Percentiles rank a stretch among this genome's conserved stretches.
phyloP scores from a whole-genome alignment of 2,329 filamentous ascomycete genomes.

The Paecilomyces variotii region DNA sequence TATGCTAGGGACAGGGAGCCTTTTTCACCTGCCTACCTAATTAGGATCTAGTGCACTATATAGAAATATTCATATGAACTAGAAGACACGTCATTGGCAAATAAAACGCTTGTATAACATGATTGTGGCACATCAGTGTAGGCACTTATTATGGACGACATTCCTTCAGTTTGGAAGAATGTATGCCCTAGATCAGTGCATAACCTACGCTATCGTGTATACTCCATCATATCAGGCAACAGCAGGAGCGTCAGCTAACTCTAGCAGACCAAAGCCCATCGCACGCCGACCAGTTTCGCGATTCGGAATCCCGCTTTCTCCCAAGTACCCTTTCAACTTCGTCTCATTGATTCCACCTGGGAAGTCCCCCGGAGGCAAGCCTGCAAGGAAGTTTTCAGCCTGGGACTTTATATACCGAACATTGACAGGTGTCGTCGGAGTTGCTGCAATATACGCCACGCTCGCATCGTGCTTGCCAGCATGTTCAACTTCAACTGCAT shows the following conservation, averaged over 20 bases:
- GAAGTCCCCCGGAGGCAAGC: conserved; percentile 38
- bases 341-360: conserved; percentile 4
- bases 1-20: too few species aligned
- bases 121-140: too few species aligned
- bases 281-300: not conserved
- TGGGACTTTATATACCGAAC: conserved; percentile 36
- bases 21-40: too few species aligned
- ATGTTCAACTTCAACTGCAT: conserved; percentile 35
- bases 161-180: too few species aligned
- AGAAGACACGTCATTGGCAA: too few species aligned
- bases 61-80: too few species aligned
- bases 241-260: not conserved
- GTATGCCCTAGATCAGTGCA: too few species aligned
- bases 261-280: not conserved
- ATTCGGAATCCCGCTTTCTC: not conserved
- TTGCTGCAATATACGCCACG: conserved; percentile 30
- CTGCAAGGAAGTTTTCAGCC: conserved; percentile 44
- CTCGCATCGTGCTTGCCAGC: conserved; percentile 23
- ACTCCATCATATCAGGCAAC: not conserved
- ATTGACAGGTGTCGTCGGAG: conserved; percentile 25
- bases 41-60: too few species aligned
- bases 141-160: too few species aligned
- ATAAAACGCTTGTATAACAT: too few species aligned
- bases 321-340: not conserved
- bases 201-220: too few species aligned